Base-by-base conservation (phyloP, 768 basidiomycete genomes). In the Lactarius psammicola region DNA sequence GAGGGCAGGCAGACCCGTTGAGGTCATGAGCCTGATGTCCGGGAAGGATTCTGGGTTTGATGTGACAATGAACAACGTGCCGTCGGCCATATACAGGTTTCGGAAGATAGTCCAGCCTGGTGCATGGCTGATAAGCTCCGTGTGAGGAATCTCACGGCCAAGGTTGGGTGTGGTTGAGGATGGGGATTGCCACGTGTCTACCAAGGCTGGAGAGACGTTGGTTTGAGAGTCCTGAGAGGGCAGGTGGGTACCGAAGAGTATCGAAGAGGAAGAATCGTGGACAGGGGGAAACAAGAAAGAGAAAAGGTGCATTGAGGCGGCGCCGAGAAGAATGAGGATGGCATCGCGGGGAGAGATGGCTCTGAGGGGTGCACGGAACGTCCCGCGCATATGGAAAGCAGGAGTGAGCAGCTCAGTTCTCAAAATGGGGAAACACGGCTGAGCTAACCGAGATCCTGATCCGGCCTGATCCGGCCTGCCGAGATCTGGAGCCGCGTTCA, bases 61-160 rank as follows among this genome's bases (percentile, higher is more conserved):
- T 6, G 87, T 81, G 62, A 94, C 79, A 72, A 94, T 82, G 75
- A 83, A 86, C 55, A 94, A 81, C 0, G 92, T 93, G 9, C 90
- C 90, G 68, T 93, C 89, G 56, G 87, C 84, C 85, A 94, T 82
- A 81, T 95, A 95, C 4, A 95, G 73, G 73, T 94, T 87, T 31
- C 82, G 82, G 75, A 92, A 92, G 36, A 94, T 76, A 0, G 94
- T 94, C 92, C 93, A 95, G 46, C 93, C 92, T 33, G 87, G 87
- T 5, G 86, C 87, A 62, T 91, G 89, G 28, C 84, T 80, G 15
- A 86, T 74, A 33, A 91, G 72, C 17, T 80, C 77, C 0, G 89
- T 90, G 55, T 80, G 76, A 0, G 85, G 85, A 3, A 89, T 65
- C 17, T 59, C 55, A 11, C 34, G 38, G 31, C 8, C 63, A 28